phyloP scores from a whole-genome alignment of 2,329 filamentous ascomycete species.

The Ploettnerulaceae sp. region DNA sequence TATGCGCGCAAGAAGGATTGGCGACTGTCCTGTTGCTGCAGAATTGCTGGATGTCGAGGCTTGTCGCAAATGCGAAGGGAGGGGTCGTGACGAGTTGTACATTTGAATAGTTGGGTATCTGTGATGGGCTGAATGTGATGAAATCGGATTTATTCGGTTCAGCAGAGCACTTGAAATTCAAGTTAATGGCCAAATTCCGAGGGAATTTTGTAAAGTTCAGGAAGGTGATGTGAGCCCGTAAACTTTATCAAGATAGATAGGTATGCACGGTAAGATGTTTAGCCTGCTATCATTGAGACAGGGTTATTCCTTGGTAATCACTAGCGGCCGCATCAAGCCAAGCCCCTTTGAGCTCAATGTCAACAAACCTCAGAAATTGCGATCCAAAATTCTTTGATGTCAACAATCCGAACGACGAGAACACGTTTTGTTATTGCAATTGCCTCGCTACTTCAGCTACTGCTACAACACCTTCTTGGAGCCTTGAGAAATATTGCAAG shows the following conservation, averaged over 20 bases:
- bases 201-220: too few relatives aligned
- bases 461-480: background rate
- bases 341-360: constrained; percentile 23
- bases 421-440: background rate
- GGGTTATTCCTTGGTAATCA: background rate
- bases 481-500: background rate
- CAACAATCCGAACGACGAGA: constrained; percentile 1
- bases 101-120: constrained; percentile 35
- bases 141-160: too few relatives aligned
- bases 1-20: constrained; percentile 68
- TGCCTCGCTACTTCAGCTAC: too few relatives aligned
- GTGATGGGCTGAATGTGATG: background rate
- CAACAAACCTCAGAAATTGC: constrained; percentile 23
- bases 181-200: too few relatives aligned
- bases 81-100: constrained; percentile 52
- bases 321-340: constrained; percentile 1
- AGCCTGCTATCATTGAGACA: background rate
- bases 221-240: too few relatives aligned
- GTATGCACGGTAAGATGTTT: too few relatives aligned
- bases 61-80: constrained; percentile 65
- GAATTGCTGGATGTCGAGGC: constrained; percentile 48
- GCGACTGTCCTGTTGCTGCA: constrained; percentile 55
- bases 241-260: too few relatives aligned
- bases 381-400: constrained; percentile 3
- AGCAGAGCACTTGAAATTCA: too few relatives aligned